Evolutionary conservation across 371 early-diverging fungal species (phyloP).

Genomic region (Mortierella sp.): DNA sequence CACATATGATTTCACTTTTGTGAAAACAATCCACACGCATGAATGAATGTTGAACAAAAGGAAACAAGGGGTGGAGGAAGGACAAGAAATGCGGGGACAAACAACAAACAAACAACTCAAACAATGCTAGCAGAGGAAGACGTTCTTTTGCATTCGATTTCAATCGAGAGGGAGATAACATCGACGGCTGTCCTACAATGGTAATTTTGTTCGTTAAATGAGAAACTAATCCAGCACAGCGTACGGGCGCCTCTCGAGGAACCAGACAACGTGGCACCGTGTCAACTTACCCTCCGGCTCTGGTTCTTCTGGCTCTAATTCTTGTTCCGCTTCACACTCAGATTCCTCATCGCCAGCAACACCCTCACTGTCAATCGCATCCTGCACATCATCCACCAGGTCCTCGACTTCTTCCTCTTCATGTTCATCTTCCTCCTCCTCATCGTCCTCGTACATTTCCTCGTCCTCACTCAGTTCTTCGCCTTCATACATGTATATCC

Average conservation of each 20-base stretch:
- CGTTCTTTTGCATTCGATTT: not conserved
- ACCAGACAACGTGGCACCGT: not conserved
- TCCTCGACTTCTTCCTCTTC: not conserved
- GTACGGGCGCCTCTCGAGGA: not conserved
- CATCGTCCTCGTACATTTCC: not conserved
- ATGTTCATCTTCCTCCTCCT: not conserved
- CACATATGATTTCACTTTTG: not conserved
- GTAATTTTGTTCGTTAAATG: not conserved
- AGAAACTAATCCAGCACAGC: not conserved
- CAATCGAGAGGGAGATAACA: not conserved
- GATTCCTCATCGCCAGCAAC: not conserved
- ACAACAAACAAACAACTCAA: too few species aligned
- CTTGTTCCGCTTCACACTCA: not conserved
- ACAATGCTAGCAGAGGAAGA: not conserved
- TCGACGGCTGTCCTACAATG: not conserved
- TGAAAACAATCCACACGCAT: not conserved
- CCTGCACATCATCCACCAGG: not conserved
- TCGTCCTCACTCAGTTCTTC: not conserved
- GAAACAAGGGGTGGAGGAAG: not conserved
- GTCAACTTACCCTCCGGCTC: constrained; percentile 2
- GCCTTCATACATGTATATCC: not conserved
- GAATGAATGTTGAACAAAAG: not conserved
- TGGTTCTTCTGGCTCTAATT: not conserved
- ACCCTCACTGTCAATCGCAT: not conserved
- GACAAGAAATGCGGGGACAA: not conserved